Base-by-base conservation (phyloP, 2,329 filamentous ascomycete species). In the Dactylellina drechsleri region DNA sequence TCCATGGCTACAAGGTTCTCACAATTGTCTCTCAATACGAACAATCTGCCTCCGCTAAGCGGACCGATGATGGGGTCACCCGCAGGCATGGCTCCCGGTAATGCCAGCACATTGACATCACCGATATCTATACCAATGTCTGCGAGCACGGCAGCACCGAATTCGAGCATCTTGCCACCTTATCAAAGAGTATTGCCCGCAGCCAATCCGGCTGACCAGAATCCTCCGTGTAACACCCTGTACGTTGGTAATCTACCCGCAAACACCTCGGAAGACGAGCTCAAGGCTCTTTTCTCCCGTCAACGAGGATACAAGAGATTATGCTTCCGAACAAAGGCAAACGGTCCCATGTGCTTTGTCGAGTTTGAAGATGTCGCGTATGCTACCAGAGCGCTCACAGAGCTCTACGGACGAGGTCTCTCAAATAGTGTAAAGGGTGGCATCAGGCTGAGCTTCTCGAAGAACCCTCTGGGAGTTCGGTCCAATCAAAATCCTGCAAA, bases 271-370 rank as follows among this genome's bases (percentile, higher is more conserved):
- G 95, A 99, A 80, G 94, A 98, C 80, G 95, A 98, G 82, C 87
- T 99, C 66, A 98, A 98, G 83, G 88, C 91, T 20, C 87, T 97
- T 80, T 99, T 99, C 81, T 93, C 91, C 26, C 94, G 93, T 82
- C 92, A 96, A 81, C 90, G 93, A 56, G 95, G 95, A 2, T 99
- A 97, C 84, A 98, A 96, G 83, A 88, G 95, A 28, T 88, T 99
- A 6, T 97, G 93, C 81, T 97, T 97, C 85, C 88, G 94, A 40
- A 96, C 93, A 64, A 98, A 98, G 84, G 88, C 92, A 78, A 97
- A 97, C 79, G 94, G 94, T 0, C 94, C 94, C 1, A 98, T 98
- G 93, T 98, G 95, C 81, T 98, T 98, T 82, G 95, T 99, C 43
- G 95, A 99, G 82, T 99, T 98, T 79, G 94, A 98, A 80, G 93